Evolutionary conservation across 805 yeast species (phyloP).

Genomic region (Sugiyamaella qingdaonensis): DNA sequence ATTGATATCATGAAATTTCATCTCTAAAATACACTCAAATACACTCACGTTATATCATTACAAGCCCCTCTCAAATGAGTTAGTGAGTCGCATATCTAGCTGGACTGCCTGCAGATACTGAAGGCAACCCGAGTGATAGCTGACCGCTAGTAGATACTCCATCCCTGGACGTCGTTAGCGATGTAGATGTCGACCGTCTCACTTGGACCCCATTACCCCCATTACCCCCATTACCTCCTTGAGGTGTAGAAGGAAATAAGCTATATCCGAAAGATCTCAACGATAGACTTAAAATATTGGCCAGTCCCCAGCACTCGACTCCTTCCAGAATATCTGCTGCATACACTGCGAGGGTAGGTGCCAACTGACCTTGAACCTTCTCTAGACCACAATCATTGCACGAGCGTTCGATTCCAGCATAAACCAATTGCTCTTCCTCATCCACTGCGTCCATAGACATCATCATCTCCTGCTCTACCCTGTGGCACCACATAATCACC

Average conservation of each 20-base stretch:
- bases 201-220: not conserved
- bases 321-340: conserved; percentile 27
- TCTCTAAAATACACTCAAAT: no score
- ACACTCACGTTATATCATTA: no score
- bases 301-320: conserved; percentile 27
- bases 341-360: conserved; percentile 25
- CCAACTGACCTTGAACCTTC: conserved; percentile 21
- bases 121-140: not conserved
- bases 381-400: conserved; percentile 21
- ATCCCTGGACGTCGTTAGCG: not conserved
- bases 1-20: not conserved
- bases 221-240: not conserved
- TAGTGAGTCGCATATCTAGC: not conserved
- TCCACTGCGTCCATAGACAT: conserved; percentile 8
- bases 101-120: not conserved
- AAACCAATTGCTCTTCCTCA: conserved; percentile 18
- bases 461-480: conserved; percentile 25
- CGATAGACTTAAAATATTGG: conserved; percentile 23
- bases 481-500: conserved; percentile 29
- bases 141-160: not conserved
- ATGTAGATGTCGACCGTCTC: not conserved
- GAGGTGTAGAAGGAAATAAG: conserved; percentile 15
- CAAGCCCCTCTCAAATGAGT: not conserved
- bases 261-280: conserved; percentile 23
- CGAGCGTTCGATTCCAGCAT: conserved; percentile 22